Conservation (phyloP, 164 flowering plant genomes). For the Magnolia officinalis region DNA sequence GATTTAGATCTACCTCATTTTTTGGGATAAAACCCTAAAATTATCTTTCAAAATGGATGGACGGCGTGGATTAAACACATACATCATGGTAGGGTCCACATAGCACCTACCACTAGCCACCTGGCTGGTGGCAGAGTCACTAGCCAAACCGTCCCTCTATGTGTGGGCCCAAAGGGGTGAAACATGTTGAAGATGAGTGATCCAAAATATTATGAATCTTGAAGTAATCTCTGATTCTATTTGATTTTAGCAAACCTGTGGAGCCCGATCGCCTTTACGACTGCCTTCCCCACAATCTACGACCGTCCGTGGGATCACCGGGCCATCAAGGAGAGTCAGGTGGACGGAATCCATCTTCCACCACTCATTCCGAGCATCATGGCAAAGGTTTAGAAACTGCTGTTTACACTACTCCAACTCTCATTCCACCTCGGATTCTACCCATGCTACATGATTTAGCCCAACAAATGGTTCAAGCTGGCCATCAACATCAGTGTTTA, state of each 20-base stretch:
- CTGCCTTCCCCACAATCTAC: conserved; percentile 69
- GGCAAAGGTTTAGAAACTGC: conserved; percentile 40
- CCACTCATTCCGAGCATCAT: conserved; percentile 35
- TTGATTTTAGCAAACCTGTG: conserved; percentile 77
- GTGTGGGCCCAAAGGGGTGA: neutral
- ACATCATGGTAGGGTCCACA: no score
- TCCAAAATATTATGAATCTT: neutral
- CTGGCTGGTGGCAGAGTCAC: no score
- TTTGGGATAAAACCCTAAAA: no score
- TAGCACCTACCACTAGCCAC: no score
- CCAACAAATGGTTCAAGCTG: conserved; percentile 79
- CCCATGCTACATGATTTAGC: conserved; percentile 87
- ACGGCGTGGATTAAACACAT: no score
- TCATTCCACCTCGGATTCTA: conserved; percentile 81
- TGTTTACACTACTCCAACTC: conserved; percentile 66
- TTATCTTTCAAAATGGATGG: no score
- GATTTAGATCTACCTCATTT: no score
- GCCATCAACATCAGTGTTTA: conserved; percentile 64
- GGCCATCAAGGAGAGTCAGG: conserved; percentile 38
- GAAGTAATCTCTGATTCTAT: neutral
- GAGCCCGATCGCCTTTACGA: conserved; percentile 95
- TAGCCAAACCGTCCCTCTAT: no score
- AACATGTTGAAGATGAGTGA: neutral
- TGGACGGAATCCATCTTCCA: conserved; percentile 30
- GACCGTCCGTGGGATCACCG: conserved; percentile 65